A percentile compares a stretch with the other conserved stretches of the same genome.
Evolutionary conservation across 805 yeast genomes (phyloP).

Genomic region (Schizosaccharomyces octosporus): DNA sequence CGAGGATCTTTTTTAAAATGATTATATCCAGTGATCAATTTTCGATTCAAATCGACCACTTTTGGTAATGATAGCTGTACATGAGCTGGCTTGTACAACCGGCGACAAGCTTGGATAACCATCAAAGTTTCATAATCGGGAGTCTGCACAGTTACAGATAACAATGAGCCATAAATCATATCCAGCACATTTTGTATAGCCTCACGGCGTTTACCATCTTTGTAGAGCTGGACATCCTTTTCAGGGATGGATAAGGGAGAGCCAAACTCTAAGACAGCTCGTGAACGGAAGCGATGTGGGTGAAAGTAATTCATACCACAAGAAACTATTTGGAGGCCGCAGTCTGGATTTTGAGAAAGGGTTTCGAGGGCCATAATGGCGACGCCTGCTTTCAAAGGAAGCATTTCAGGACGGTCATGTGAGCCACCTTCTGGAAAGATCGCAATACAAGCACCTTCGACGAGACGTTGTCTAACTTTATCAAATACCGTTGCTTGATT

Average conservation of each 20-base stretch:
- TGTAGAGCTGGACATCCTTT: slow-evolving; percentile 40
- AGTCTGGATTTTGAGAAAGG: slow-evolving; percentile 47
- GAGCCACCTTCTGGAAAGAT: slow-evolving; percentile 97
- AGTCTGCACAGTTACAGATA: slow-evolving; percentile 68
- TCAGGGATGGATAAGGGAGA: slow-evolving; percentile 46
- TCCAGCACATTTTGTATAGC: slow-evolving; percentile 53
- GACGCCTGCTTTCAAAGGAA: slow-evolving; percentile 90
- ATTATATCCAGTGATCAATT: slow-evolving; percentile 61
- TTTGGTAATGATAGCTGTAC: slow-evolving; percentile 54
- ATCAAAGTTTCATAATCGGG: slow-evolving; percentile 73
- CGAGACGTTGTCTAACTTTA: slow-evolving; percentile 60
- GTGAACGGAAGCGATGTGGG: slow-evolving; percentile 79
- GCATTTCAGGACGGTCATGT: slow-evolving; percentile 74
- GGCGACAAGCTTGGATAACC: slow-evolving; percentile 75
- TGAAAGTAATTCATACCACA: slow-evolving; percentile 95
- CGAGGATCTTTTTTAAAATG: slow-evolving; percentile 47
- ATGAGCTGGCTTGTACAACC: slow-evolving; percentile 57
- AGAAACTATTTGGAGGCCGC: slow-evolving; percentile 71
- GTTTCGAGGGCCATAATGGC: slow-evolving; percentile 97
- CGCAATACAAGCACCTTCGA: slow-evolving; percentile 62
- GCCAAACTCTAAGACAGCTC: slow-evolving; percentile 91
- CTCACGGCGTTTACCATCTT: slow-evolving; percentile 33
- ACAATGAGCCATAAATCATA: slow-evolving; percentile 43
- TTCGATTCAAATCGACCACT: slow-evolving; percentile 72
- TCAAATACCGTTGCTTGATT: slow-evolving; percentile 70